Evolutionary conservation across 2,329 filamentous ascomycete species (phyloP), one percentile per base, ranked within the genome.

Genomic region (Fusarium sp.): DNA sequence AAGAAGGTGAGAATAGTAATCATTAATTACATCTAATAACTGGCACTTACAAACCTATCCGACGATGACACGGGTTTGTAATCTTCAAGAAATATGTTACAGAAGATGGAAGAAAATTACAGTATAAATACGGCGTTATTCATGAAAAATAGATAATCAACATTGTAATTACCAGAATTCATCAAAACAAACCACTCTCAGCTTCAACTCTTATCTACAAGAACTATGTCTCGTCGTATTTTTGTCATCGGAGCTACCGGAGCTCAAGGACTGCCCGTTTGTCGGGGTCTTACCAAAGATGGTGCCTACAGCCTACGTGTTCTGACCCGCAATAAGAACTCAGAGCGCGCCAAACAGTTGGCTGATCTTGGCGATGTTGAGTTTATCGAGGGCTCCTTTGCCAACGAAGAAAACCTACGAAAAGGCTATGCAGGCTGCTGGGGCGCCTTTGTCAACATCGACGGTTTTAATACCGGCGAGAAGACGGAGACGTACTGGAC

Each of bases 401-500:
- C 65, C 3, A 63, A 39, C 0, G 62, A 68, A 6, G 53, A 48
- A 1, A 50, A 57, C 1, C 53, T 68, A 0, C 62, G 65, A 5
- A 38, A 48, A 5, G 62, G 62, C 0, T 66, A 56, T 8, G 20
- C 13, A 5, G 62, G 57, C 0, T 60, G 62, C 2, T 57, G 47
- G 35, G 58, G 58, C 4, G 62, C 62, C 1, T 66, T 68, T 3
- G 28, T 68, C 35, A 68, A 68, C 8, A 68, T 68, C 0, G 62
- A 68, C 0, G 62, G 65, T 0, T 66, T 63, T 31, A 66, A 68
- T 3, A 56, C 35, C 5, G 65, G 62, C 13, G 65, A 69, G 16
- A 69, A 69, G 39, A 69, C 67, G 1, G 67, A 69, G 2, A 69
- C 42, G 0, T 69, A 52, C 16, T 69, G 67, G 67, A 58, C 65